Evolutionary conservation across 306 rosid genomes (phyloP), one percentile per base, ranked within the genome.

Genomic region (Vigna nakashimae): DNA sequence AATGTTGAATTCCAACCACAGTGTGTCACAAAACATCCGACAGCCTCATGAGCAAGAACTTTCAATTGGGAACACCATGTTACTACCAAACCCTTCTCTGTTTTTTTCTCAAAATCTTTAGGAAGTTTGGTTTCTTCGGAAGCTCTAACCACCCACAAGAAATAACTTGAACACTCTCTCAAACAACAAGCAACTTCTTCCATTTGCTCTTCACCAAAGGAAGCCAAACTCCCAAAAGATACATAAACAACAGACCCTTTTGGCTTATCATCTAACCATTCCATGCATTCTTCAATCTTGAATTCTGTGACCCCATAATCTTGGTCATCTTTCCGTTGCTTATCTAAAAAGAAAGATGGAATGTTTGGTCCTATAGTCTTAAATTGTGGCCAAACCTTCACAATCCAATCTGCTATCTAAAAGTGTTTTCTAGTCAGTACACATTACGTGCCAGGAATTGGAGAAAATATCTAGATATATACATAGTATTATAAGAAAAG

Each of bases 341-440:
- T 87, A 49, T 87, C 88, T 50, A 87, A 66, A 60, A 65, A 75
- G 79, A 66, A 71, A 3, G 84, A 82, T 65, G 88, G 84, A 15
- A 87, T 56, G 8, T 80, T 79, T 28, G 90, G 90, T 24, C 91
- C 91, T 18, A 80, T 80, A 2, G 82, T 73, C 56, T 72, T 85
- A 59, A 85, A 32, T 3, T 68, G 49, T 15, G 88, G 84, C 84
- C 65, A 84, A n/a, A 82, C 11, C 42, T 85, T 77, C 40, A 5
- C 18, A 8, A 70, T 16, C 84, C 88, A 87, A 13, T 84, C 80
- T 22, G 13, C 68, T 9, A 59, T 57, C 88, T 87, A 17, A 20
- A 67, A 57, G 3, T n/a, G 9, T 1, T 8, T 30, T 7, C 0
- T 55, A 20, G 58, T 45, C 5, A 45, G 15, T 12, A 45, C 11